Base-by-base conservation (phyloP, 1,284 basidiomycete genomes). In the Exobasidium cylindrosporum region DNA sequence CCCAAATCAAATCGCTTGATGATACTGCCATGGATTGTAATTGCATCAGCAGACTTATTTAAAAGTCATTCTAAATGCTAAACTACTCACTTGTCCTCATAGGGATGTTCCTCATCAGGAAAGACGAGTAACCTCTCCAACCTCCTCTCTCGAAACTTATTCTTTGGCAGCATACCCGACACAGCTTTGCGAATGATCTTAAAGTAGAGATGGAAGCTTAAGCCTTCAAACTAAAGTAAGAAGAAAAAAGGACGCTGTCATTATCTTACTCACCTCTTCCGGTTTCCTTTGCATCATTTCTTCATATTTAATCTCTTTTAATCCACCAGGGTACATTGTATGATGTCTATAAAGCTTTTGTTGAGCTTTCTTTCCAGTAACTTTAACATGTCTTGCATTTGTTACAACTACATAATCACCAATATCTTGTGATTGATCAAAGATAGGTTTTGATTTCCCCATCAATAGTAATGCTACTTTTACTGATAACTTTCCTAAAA, bases 361-460 rank as follows among this genome's bases (percentile, higher is more conserved):
- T 62, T 91, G 85, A 7, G 86, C 85, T 82, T 97, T 98, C 73
- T 87, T 86, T 26, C 96, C 96, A 0, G 95, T 92, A 47, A 97
- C 89, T 73, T 88, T 87, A 62, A 98, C 85, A 29, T 88, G 86
- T 61, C 86, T 83, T 1, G 92, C 90, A 79, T 98, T 90, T 23
- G 92, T 96, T 7, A 99, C 92, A 24, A 97, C 87, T 31, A 98
- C 93, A 81, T 97, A 98, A 86, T 98, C 96, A 31, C 96, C 77
- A 1, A 66, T 58, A 50, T 79, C 77, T 30, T 67, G 63, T 26
- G 74, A 85, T 24, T 91, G 92, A 82, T 97, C 92, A 74, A 92
- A 97, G 56, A 96, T 91, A 21, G 96, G 95, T 81, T 98, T 99
- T 82, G 98, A 92, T 83, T 98, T 98, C 79, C 96, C 96, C 94